Base-by-base conservation (phyloP, 345 rosid genomes). In the Acer negundo region DNA sequence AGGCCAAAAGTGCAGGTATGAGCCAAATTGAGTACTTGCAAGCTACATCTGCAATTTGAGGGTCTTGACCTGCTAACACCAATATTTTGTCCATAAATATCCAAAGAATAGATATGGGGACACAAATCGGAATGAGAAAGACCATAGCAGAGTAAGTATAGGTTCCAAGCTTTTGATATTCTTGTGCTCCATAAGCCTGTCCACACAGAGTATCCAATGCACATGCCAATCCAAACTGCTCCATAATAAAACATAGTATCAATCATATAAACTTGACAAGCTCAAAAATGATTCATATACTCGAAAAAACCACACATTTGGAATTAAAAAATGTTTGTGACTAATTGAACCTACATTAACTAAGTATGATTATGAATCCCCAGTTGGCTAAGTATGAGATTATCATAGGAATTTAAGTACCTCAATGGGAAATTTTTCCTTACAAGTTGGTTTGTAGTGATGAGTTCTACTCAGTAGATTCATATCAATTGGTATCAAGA, bases 151-250 rank as follows among this genome's bases (percentile, higher is more conserved):
- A 55, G 75, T 85, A 89, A 23, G 87, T 83, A 6, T 86, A 87
- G 23, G 79, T 64, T 77, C 86, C 79, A 13, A 91, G 76, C 68
- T 80, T 87, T 42, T 78, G 80, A 64, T 78, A 86, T 80, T 88
- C 90, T 55, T 80, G 65, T 59, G 93, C 93, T 76, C 95, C 95
- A 77, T 83, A 88, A 22, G 92, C 92, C 85, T 89, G 92, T 16
- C 93, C 93, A 70, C 91, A 87, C 0, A 88, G 72, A 62, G 95
- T 91, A 62, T 91, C 95, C 58, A 88, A 69, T 10, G 86, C 95
- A 77, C 95, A 87, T 40, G 85, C 79, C 76, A 91, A 46, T 38
- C 95, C 95, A 59, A 76, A 72, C 89, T 86, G 80, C 66, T 51
- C 69, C 64, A 12, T 15, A 44, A 13, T 0, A 26, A 13, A 56